Percentiles rank a stretch among this genome's conserved stretches.
Evolutionary conservation across 208 protist species (phyloP).

Genomic region (Trypanosomatidae sp.): DNA sequence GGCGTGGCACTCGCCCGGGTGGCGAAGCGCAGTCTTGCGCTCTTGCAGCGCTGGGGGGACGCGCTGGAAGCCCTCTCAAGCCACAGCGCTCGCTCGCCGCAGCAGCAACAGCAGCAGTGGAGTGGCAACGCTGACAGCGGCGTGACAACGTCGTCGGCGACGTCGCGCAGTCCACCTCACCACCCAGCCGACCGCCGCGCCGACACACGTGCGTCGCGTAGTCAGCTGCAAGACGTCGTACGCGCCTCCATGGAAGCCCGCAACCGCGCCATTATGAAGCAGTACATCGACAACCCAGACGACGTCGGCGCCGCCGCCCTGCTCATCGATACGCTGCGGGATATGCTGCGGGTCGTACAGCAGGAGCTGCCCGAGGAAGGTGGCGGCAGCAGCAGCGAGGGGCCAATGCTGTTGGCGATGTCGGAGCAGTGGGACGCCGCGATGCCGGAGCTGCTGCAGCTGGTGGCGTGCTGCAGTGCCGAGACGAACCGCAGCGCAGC

Average conservation of each 20-base stretch:
- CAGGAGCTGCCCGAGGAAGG: background rate
- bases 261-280: constrained; percentile 37
- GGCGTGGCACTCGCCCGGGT: constrained; percentile 35
- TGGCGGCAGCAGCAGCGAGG: background rate
- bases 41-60: constrained; percentile 49
- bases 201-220: constrained; percentile 21
- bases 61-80: background rate
- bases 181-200: background rate
- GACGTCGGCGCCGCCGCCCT: constrained; percentile 37
- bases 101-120: background rate
- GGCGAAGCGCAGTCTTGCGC: constrained; percentile 38
- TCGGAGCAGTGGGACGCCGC: background rate
- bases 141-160: background rate
- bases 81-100: background rate
- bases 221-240: constrained; percentile 40
- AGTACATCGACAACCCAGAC: constrained; percentile 40
- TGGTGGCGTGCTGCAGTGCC: constrained; percentile 17
- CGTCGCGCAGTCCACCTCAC: background rate
- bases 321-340: constrained; percentile 25
- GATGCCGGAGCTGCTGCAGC: constrained; percentile 27
- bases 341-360: constrained; percentile 20
- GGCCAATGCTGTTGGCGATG: too few relatives aligned
- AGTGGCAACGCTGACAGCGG: background rate
- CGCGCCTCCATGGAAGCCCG: constrained; percentile 50
- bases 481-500: constrained; percentile 9